Evolutionary conservation across 768 basidiomycete genomes (phyloP), one percentile per base, ranked within the genome.

Genomic region (Termitomyces eurrhizus): DNA sequence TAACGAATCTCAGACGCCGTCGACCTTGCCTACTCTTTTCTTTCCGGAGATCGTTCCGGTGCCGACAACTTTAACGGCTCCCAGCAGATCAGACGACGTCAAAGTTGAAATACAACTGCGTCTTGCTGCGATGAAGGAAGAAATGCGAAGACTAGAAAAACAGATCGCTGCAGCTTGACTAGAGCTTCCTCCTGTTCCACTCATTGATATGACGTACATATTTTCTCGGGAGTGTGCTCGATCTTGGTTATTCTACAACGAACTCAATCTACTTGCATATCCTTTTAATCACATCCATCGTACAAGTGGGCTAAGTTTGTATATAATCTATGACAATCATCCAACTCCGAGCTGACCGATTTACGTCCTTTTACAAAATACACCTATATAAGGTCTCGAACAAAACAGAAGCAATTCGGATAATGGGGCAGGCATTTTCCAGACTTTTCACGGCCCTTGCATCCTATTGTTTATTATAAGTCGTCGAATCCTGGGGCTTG

Each of bases 81-180:
- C 24, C 3, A 1, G 16, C 1, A 8, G 7, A 9, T 35, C 45
- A 41, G 37, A 33, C 2, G 45, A 44, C 29, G 58, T 16, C 2
- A 63, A 63, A 42, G 57, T 41, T 26, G 58, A 52, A n/a, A 56
- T 56, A n/a, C 18, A 52, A 8, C 21, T 12, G 2, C 39, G 49
- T 29, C 58, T 63, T 33, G 55, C 49, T 1, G 49, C n/a, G 2
- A 62, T 62, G 58, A 62, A 59, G 36, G 62, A 62, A 41, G 62
- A 48, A n/a, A 56, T 59, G 58, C 50, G 54, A 29, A 39, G 45
- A 13, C 44, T 62, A n/a, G 62, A 59, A 37, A 54, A 58, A 54
- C 52, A 50, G 46, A 58, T 62, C 16, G 46, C 57, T 37, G 39
- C 21, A 44, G 24, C 55, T 51, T 56, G 24, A 37, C 45, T 21